Evolutionary conservation across 108 stramenopile species (phyloP).

Genomic region (Nitzschia palea): DNA sequence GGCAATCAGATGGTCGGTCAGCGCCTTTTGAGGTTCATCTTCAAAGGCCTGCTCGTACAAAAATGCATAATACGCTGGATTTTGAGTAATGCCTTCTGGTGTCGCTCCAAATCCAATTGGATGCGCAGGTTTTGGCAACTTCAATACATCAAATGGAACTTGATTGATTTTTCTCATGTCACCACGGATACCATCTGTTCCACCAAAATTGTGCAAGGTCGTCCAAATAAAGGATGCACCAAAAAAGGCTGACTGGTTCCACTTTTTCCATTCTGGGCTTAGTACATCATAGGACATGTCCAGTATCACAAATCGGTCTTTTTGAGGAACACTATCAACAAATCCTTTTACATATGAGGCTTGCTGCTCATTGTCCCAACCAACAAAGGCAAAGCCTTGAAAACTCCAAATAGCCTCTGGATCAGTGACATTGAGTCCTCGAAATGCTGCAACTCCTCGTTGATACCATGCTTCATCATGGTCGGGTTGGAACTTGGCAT

Average conservation of each 20-base stretch:
- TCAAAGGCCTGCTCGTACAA: constrained; percentile 42
- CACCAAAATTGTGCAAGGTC: constrained; percentile 54
- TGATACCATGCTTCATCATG: constrained; percentile 36
- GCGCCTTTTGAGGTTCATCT: constrained; percentile 19
- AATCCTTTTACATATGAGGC: constrained; percentile 41
- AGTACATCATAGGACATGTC: constrained; percentile 42
- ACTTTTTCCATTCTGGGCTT: constrained; percentile 40
- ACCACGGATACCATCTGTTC: constrained; percentile 45
- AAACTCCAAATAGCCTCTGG: constrained; percentile 48
- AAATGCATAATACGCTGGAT: constrained; percentile 48
- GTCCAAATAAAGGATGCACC: constrained; percentile 50
- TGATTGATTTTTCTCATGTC: constrained; percentile 28
- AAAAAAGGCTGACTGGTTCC: constrained; percentile 42
- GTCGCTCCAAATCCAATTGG: constrained; percentile 47
- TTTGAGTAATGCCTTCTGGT: constrained; percentile 62
- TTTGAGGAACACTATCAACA: constrained; percentile 36
- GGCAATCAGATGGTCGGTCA: constrained; percentile 11
- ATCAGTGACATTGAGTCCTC: constrained; percentile 38
- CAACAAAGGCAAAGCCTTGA: constrained; percentile 53
- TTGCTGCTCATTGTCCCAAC: constrained; percentile 34
- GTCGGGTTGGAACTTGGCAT: neutral
- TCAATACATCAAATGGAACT: constrained; percentile 20
- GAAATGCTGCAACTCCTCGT: constrained; percentile 36
- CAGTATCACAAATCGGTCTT: constrained; percentile 38
- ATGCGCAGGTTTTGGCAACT: neutral